These are phyloP conservation scores for Botrytis tulipae DNA, from an alignment of 2,329 filamentous ascomycete genomes.

Conservation along the genomic window DNA sequence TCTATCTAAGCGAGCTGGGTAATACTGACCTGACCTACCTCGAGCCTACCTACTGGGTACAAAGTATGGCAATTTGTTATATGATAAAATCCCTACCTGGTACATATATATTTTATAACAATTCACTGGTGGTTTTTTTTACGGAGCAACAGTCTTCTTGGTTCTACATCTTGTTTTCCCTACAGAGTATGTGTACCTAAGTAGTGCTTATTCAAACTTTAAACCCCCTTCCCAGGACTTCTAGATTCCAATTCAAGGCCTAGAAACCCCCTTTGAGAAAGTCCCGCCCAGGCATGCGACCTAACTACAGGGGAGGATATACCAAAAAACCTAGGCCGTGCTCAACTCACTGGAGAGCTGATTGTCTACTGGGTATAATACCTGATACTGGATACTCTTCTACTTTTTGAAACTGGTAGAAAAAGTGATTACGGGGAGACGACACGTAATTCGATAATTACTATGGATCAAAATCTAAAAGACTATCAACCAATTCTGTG, in stretches of 20 bases:
- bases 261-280: background rate
- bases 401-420: background rate
- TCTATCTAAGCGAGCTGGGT: background rate
- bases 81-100: background rate
- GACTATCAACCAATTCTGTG: background rate
- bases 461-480: slow-evolving; percentile 11
- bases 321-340: slow-evolving; percentile 7
- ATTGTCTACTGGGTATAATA: background rate
- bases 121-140: background rate
- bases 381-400: background rate
- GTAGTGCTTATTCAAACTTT: background rate
- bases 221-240: background rate
- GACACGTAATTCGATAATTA: slow-evolving; percentile 16
- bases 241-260: background rate
- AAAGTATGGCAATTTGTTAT: background rate
- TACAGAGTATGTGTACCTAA: background rate
- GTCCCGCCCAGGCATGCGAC: background rate
- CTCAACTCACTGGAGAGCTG: background rate
- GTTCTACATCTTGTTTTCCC: background rate
- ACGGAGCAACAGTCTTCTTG: background rate
- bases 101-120: background rate
- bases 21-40: too few relatives aligned
- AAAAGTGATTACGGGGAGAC: background rate
- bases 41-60: too few relatives aligned
- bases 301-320: background rate